A percentile compares a stretch with the other conserved stretches of the same genome.
These are phyloP conservation scores for Astraeus odoratus DNA, from an alignment of 768 basidiomycete genomes.

Conservation along the genomic window DNA sequence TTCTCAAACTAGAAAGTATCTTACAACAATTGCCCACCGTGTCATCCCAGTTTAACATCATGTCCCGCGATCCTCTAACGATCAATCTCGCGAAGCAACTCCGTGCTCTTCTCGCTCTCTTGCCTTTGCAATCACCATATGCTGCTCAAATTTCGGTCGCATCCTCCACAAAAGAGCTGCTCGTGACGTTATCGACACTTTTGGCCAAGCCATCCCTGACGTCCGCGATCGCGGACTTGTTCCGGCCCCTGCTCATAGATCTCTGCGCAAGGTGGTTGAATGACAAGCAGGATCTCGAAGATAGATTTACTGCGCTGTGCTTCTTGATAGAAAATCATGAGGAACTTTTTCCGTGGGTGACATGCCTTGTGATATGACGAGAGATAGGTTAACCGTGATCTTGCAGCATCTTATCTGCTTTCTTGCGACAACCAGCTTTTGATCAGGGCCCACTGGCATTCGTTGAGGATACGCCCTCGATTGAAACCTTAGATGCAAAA, in stretches of 20 bases:
- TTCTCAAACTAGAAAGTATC: too few relatives aligned
- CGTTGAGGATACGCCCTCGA: conserved; percentile 26
- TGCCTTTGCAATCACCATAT: conserved; percentile 23
- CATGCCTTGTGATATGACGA: conserved; percentile 4
- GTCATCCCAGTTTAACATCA: background rate
- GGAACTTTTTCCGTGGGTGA: conserved; percentile 64
- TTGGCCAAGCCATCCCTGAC: conserved; percentile 61
- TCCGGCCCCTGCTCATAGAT: conserved; percentile 73
- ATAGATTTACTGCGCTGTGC: conserved; percentile 53
- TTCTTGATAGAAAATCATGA: conserved; percentile 60
- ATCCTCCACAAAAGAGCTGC: conserved; percentile 35
- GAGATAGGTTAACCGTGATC: background rate
- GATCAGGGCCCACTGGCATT: conserved; percentile 50
- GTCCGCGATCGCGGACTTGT: conserved; percentile 50
- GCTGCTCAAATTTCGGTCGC: conserved; percentile 25
- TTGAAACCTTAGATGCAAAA: conserved; percentile 29
- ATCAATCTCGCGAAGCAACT: conserved; percentile 48
- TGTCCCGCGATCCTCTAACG: conserved; percentile 47
- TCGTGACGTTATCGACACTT: conserved; percentile 51
- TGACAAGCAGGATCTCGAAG: conserved; percentile 39
- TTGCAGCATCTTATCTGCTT: conserved; percentile 47
- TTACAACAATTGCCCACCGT: too few relatives aligned
- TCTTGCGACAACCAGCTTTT: conserved; percentile 39
- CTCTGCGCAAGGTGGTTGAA: conserved; percentile 79
- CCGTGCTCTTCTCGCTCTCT: background rate